Evolutionary conservation across 306 rosid species (phyloP).

Genomic region (Lathyrus oleraceus): DNA sequence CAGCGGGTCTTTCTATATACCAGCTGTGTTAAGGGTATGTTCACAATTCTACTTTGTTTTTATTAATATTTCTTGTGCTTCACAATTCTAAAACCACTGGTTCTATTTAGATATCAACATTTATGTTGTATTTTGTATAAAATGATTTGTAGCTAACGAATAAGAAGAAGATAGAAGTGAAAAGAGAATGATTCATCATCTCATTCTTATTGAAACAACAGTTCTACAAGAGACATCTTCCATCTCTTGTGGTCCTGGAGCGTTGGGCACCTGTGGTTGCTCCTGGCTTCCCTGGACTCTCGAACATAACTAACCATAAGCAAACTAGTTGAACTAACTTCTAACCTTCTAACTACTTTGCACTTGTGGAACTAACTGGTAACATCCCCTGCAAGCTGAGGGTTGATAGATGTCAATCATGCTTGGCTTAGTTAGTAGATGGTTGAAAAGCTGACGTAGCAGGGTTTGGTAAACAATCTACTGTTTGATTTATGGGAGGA

Average conservation of each 20-base stretch:
- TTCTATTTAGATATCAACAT: conserved; percentile 13
- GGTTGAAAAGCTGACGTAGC: background rate
- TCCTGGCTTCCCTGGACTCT: no score
- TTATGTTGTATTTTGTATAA: conserved; percentile 14
- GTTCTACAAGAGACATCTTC: background rate
- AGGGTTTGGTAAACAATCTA: background rate
- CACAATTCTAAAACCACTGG: background rate
- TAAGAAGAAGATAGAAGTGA: background rate
- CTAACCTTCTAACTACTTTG: background rate
- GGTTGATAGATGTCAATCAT: background rate
- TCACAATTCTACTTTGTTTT: conserved; percentile 7
- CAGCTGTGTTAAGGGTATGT: conserved; percentile 90
- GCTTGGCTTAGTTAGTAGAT: background rate
- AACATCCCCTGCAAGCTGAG: background rate
- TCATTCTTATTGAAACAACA: background rate
- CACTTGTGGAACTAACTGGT: background rate
- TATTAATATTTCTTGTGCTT: conserved; percentile 18
- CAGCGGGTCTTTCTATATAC: conserved; percentile 84
- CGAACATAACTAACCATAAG: background rate
- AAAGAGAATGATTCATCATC: background rate
- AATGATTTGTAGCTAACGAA: background rate
- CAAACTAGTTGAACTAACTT: background rate
- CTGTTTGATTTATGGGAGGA: background rate
- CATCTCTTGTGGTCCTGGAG: no score
- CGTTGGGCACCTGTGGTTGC: no score